Evolutionary conservation across 2,329 filamentous ascomycete genomes (phyloP), one percentile per base, ranked within the genome.

Genomic region (Ophiostoma pallidulum): DNA sequence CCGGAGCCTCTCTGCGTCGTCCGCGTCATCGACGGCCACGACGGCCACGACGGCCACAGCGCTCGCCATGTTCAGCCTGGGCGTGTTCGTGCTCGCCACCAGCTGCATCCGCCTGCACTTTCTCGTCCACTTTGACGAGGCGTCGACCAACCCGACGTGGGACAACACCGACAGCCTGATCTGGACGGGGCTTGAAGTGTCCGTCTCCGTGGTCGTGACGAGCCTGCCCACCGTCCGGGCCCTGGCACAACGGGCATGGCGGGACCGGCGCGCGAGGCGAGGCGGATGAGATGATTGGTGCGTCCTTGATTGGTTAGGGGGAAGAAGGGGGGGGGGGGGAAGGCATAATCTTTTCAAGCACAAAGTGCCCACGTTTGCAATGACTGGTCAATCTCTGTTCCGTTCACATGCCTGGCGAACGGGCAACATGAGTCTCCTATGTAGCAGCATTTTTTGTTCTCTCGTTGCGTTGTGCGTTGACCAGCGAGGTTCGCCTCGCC

Each of bases 101-200:
- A 64, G 62, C 49, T 62, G 62, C 48, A 51, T 64, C 19, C 59
- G 65, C 1, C 58, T 70, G 19, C 58, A 58, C 36, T 64, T 64
- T 43, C 53, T 68, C 24, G 53, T 63, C 14, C 41, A 38, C 16
- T 51, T 55, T 24, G 28, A 18, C 40, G 44, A 60, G 13, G 51
- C 54, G 10, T 64, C 60, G n/a, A 49, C 54, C 10, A 67, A 69
- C 39, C 65, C 67, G 9, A 64, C 65, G 0, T 69, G 65, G 66
- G 64, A 69, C 53, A 66, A 68, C 36, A 64, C 63, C 8, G 60
- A 67, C 50, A 57, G 60, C 6, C 50, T 69, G n/a, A 58, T 71
- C 40, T 71, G 68, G 68, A 66, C 64, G 3, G 66, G 66, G 2
- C 53, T 70, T 22, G 69, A 71, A 54, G 58, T 69, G 4, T 61